phyloP scores from a whole-genome alignment of 192 early-diverging fungal genomes.

The Spizellomyces punctatus region DNA sequence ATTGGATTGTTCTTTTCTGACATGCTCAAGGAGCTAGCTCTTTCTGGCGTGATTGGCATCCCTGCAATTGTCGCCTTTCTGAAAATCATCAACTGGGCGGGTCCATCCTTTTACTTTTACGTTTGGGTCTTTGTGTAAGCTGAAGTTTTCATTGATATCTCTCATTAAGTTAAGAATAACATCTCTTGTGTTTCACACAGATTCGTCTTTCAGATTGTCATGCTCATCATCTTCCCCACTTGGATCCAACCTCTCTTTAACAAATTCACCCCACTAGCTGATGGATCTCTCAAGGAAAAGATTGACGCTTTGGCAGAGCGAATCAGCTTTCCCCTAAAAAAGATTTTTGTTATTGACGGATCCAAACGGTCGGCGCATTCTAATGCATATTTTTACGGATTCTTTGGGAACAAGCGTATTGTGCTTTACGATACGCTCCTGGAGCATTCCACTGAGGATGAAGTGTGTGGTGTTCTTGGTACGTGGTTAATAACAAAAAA shows the following conservation, averaged over 20 bases:
- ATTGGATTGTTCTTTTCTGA: constrained; percentile 80
- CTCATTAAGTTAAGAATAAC: background rate
- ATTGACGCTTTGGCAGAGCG: constrained; percentile 83
- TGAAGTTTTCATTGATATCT: background rate
- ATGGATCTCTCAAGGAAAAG: constrained; percentile 75
- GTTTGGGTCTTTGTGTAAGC: constrained; percentile 87
- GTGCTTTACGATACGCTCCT: constrained; percentile 93
- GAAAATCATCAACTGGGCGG: constrained; percentile 78
- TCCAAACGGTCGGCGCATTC: constrained; percentile 86
- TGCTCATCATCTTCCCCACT: constrained; percentile 82
- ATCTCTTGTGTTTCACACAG: constrained; percentile 2
- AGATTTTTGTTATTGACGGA: constrained; percentile 96
- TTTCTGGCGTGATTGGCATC: constrained; percentile 73
- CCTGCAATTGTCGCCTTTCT: constrained; percentile 81
- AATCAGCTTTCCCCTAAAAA: constrained; percentile 87
- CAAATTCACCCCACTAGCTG: constrained; percentile 84
- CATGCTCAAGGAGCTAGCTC: constrained; percentile 68
- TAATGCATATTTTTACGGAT: constrained; percentile 96
- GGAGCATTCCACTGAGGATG: constrained; percentile 77
- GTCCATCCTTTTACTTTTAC: constrained; percentile 86
- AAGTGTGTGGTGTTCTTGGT: constrained; percentile 93
- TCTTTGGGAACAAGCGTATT: constrained; percentile 96
- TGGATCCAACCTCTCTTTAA: constrained; percentile 98
- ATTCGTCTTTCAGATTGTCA: constrained; percentile 49
- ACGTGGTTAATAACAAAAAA: constrained; percentile 14